Evolutionary conservation across 306 rosid species (phyloP).

Genomic region (Vigna unguiculata): DNA sequence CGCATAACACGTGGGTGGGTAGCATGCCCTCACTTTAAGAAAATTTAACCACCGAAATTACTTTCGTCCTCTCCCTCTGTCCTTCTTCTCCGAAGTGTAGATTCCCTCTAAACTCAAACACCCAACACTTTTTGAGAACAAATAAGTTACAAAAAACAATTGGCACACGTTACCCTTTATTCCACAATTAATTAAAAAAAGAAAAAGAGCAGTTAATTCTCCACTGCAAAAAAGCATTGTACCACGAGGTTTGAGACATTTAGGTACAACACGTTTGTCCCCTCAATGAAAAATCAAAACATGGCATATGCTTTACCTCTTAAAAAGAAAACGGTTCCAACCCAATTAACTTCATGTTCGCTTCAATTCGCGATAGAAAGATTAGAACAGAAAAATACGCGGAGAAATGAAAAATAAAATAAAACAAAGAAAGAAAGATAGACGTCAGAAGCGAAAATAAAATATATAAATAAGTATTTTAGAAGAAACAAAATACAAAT

Average conservation of each 20-base stretch:
- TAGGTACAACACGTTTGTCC: slow-evolving; percentile 30
- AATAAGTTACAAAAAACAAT: neutral
- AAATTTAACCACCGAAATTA: too few relatives aligned
- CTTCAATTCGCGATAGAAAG: too few relatives aligned
- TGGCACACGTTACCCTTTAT: slow-evolving; percentile 4
- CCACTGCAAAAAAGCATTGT: slow-evolving; percentile 16
- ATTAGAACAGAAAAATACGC: too few relatives aligned
- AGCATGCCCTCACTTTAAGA: too few relatives aligned
- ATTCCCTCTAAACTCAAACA: slow-evolving; percentile 35
- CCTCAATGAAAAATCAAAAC: slow-evolving; percentile 37
- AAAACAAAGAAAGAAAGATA: too few relatives aligned
- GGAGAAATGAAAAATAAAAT: neutral
- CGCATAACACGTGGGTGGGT: neutral
- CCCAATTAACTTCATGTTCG: neutral
- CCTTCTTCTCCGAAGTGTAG: slow-evolving; percentile 18
- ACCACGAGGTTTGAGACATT: neutral
- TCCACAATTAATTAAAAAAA: neutral
- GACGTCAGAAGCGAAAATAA: too few relatives aligned
- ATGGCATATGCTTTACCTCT: slow-evolving; percentile 43
- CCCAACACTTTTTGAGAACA: slow-evolving; percentile 26
- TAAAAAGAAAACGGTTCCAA: slow-evolving; percentile 31
- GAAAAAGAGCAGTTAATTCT: neutral
- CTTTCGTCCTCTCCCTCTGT: neutral
- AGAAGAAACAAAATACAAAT: too few relatives aligned
- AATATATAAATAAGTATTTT: too few relatives aligned